Base-by-base conservation (phyloP, 2,329 filamentous ascomycete genomes). In the Colletotrichum lini region DNA sequence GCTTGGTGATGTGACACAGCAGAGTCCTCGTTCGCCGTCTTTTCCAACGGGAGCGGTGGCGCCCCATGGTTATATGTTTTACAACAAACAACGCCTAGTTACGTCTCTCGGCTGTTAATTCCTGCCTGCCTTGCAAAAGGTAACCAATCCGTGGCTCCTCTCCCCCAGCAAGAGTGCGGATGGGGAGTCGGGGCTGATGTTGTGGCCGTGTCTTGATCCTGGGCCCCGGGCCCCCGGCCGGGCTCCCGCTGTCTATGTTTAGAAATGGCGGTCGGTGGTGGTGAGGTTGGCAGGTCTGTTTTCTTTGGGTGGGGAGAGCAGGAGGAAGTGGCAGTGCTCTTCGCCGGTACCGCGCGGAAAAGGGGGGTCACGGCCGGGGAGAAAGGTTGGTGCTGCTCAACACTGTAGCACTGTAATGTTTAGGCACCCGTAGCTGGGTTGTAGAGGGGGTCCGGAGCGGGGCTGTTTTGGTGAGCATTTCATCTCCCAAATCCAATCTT, bases 291-390 rank as follows among this genome's bases (percentile, higher is more conserved):
- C 18, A 40, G 23, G 47, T 38, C 16, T 4, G 42, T 23, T 44
- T 62, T 44, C 38, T 21, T 61, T n/a, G 21, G 7, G 35, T 42
- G 60, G 23, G 13, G 45, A 50, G 26, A 4, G 26, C 26, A 38
- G 13, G 5, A 52, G 60, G 60, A 53, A 63, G 60, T 63, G 60
- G 60, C 49, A 35, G 47, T 63, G 60, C 60, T 15, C 60, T 44
- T 50, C 60, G 49, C 35, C 49, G 49, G 47, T 44, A 42, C 59
- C 38, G 60, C 23, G 44, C 60, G 47, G 60, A 63, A 53, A 53
- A 53, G 60, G 30, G 60, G 60, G 1, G 59, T 42, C 0, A 4
- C 18, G 26, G 3, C 15, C 35, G 35, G 59, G 49, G 47, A 47
- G 13, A 8, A 38, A 18, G 13, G 53, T 38, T 54, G 16, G 50